Evolutionary conservation across 768 basidiomycete genomes (phyloP), one percentile per base, ranked within the genome.

Genomic region (Russula foetens): DNA sequence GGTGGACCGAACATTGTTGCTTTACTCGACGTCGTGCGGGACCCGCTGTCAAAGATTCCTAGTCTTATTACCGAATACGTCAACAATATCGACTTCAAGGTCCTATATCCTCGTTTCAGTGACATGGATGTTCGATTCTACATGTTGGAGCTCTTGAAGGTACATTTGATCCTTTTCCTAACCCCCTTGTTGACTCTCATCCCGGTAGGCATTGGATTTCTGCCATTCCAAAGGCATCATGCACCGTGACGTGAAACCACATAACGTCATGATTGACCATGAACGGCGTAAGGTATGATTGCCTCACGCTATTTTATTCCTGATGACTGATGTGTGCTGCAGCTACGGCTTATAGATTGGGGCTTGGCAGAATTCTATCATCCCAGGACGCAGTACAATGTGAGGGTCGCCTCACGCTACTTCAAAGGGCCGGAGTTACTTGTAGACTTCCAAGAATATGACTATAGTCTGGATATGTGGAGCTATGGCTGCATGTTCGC

Each of bases 231-330:
- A 95, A 68, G 96, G 96, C 9, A 98, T 98, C 72, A 98, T 98
- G 93, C 95, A 98, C 72, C 80, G 96, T 67, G 96, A 98, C 71
- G 96, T 98, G 60, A 98, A 98, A 71, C 96, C 96, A 14, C 94
- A 97, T 75, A 98, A 98, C 73, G 93, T 98, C 56, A 98, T 98
- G 94, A 98, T 98, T 74, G 96, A 98, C 74, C 95, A 98, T 71
- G 93, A 98, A 68, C 90, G 90, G 73, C 86, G 92, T 71, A 92
- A 95, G 79, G 94, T 92, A 69, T 62, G 76, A 70, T 21, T 53
- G 43, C 2, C 57, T 26, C 12, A 43, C 59, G 48, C 56, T 26
- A 54, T 17, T 7, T 28, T 9, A 11, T 21, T 26, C 35, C 14
- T 2, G 26, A 46, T 41, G 39, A 48, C 12, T 12, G 17, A 39